Evolutionary conservation across 371 early-diverging fungal species (phyloP).

Genomic region (Gilbertella persicaria): DNA sequence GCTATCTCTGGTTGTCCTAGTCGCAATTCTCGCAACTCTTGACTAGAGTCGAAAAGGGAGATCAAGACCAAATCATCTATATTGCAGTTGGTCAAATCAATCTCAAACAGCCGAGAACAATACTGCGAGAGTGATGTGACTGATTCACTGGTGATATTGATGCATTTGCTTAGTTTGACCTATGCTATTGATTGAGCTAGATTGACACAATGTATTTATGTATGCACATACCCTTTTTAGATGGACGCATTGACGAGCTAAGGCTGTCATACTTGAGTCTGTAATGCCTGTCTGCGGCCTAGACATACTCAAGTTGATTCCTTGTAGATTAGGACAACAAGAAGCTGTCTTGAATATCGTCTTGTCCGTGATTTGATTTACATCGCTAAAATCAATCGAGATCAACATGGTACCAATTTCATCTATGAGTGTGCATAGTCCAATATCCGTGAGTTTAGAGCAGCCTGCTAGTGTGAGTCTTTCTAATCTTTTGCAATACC

Average conservation of each 20-base stretch:
- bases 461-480: slow-evolving; percentile 61
- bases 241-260: slow-evolving; percentile 33
- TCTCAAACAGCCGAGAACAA: slow-evolving; percentile 60
- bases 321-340: slow-evolving; percentile 45
- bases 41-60: slow-evolving; percentile 43
- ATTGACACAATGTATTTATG: neutral
- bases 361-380: slow-evolving; percentile 33
- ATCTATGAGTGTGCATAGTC: slow-evolving; percentile 48
- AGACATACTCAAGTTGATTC: slow-evolving; percentile 48
- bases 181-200: slow-evolving; percentile 15
- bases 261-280: slow-evolving; percentile 27
- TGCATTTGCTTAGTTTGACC: slow-evolving; percentile 65
- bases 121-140: slow-evolving; percentile 49
- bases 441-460: slow-evolving; percentile 45
- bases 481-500: slow-evolving; percentile 54
- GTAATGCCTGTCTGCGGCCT: slow-evolving; percentile 35
- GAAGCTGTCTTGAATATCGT: slow-evolving; percentile 34
- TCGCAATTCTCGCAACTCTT: slow-evolving; percentile 58
- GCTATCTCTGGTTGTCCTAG: slow-evolving; percentile 34
- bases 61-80: slow-evolving; percentile 50
- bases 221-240: slow-evolving; percentile 39
- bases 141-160: slow-evolving; percentile 49
- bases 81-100: slow-evolving; percentile 59
- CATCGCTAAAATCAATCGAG: slow-evolving; percentile 49
- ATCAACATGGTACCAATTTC: slow-evolving; percentile 27